Evolutionary conservation across 176 grass and related monocot species (phyloP).

Genomic region (Alopecurus myosuroides): DNA sequence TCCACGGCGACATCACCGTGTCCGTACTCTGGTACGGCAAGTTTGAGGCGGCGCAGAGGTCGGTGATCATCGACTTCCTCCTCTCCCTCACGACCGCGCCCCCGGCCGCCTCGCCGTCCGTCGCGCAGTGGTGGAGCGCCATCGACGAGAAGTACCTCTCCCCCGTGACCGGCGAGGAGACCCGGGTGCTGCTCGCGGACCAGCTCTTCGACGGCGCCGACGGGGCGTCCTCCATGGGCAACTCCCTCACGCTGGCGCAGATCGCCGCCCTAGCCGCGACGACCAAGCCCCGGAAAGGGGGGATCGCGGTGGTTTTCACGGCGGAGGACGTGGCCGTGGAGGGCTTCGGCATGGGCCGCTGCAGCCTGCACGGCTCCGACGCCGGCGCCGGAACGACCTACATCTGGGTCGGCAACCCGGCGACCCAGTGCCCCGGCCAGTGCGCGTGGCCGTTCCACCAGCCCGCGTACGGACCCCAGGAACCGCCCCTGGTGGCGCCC

Average conservation of each 20-base stretch:
- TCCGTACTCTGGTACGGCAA: constrained; percentile 68
- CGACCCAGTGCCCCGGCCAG: constrained; percentile 62
- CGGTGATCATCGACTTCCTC: constrained; percentile 71
- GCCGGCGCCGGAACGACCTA: constrained; percentile 35
- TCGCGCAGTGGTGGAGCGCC: constrained; percentile 62
- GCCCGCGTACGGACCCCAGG: constrained; percentile 58
- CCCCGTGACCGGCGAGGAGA: constrained; percentile 18
- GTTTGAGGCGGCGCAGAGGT: constrained; percentile 52
- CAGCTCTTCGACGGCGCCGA: constrained; percentile 52
- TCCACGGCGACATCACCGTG: constrained; percentile 52
- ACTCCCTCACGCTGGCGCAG: constrained; percentile 48
- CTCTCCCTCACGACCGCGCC: constrained; percentile 44
- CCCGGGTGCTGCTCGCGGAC: constrained; percentile 31
- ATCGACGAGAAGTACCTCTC: constrained; percentile 66
- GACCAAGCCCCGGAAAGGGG: constrained; percentile 4
- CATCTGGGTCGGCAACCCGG: constrained; percentile 64
- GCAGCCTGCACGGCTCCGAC: constrained; percentile 53
- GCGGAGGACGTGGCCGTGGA: constrained; percentile 59
- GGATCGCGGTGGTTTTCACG: constrained; percentile 57
- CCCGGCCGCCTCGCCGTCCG: constrained; percentile 38
- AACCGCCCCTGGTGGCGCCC: constrained; percentile 45
- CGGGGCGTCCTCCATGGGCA: constrained; percentile 41
- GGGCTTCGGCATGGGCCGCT: constrained; percentile 60
- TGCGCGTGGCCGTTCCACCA: constrained; percentile 91
- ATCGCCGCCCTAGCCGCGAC: constrained; percentile 43